phyloP scores from a whole-genome alignment of 805 yeast genomes.

The Yarrowia porcina region DNA sequence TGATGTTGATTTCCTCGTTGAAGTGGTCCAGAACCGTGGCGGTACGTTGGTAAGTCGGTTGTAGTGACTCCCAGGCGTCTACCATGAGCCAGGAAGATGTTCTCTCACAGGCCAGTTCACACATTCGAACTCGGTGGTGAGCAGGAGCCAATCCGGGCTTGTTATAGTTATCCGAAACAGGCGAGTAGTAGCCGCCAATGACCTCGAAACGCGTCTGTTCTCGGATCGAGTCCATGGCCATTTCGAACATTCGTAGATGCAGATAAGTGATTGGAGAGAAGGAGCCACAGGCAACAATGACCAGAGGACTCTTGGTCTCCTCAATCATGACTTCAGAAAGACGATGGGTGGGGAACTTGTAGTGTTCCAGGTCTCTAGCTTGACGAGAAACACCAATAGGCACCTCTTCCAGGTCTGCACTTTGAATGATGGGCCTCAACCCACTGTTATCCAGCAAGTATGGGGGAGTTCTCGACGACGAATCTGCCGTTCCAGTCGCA shows the following conservation, averaged over 20 bases:
- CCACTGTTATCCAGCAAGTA: constrained; percentile 21
- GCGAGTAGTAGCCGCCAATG: constrained; percentile 93
- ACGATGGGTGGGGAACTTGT: constrained; percentile 85
- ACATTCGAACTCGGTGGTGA: constrained; percentile 91
- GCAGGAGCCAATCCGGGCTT: constrained; percentile 91
- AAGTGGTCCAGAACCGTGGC: constrained; percentile 95
- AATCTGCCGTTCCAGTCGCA: constrained; percentile 3
- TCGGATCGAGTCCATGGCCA: constrained; percentile 91
- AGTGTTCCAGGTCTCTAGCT: constrained; percentile 64
- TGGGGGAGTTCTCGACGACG: constrained; percentile 13
- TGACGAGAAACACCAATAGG: constrained; percentile 93
- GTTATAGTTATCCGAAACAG: constrained; percentile 84
- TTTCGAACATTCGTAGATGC: constrained; percentile 95
- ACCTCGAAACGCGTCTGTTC: constrained; percentile 94
- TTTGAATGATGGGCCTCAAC: constrained; percentile 44
- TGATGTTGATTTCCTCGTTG: constrained; percentile 89
- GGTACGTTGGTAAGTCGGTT: constrained; percentile 85
- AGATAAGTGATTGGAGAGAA: constrained; percentile 93
- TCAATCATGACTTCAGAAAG: constrained; percentile 67
- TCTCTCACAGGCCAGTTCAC: constrained; percentile 96
- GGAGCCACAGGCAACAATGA: constrained; percentile 95
- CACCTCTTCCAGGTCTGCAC: constrained; percentile 94
- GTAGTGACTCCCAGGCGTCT: constrained; percentile 98
- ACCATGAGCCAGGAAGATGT: constrained; percentile 98
- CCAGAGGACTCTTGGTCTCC: constrained; percentile 79